Conservation (phyloP, 1,139 yeast genomes). For the Scheffersomyces illinoinensis region DNA sequence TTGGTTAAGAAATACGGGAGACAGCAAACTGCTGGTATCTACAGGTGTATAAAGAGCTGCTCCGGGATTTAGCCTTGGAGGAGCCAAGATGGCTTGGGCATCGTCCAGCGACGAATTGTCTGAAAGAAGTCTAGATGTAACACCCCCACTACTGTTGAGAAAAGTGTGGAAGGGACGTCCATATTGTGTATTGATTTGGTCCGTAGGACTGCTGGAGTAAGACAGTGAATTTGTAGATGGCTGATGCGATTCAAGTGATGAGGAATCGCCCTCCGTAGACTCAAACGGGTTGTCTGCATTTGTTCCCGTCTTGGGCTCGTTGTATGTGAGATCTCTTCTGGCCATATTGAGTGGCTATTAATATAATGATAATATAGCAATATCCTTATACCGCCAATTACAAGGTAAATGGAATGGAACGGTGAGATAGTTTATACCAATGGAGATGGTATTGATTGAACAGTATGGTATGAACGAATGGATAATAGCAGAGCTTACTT, state of each 20-base stretch:
- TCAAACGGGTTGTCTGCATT: slow-evolving; percentile 10
- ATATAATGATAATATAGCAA: no score
- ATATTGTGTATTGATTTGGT: slow-evolving; percentile 22
- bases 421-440: no score
- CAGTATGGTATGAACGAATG: no score
- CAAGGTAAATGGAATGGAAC: no score
- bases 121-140: slow-evolving; percentile 40
- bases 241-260: slow-evolving; percentile 13
- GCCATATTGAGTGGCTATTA: slow-evolving; percentile 9
- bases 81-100: background rate
- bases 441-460: no score
- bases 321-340: slow-evolving; percentile 38
- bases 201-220: slow-evolving; percentile 20
- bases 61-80: background rate
- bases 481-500: no score
- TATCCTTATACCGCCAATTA: no score
- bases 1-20: background rate
- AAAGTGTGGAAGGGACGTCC: slow-evolving; percentile 46
- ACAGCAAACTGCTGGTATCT: no score
- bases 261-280: slow-evolving; percentile 12
- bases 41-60: background rate
- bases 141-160: slow-evolving; percentile 42
- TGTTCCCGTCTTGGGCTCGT: slow-evolving; percentile 18
- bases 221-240: slow-evolving; percentile 8
- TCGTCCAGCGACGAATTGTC: slow-evolving; percentile 27